phyloP scores from a whole-genome alignment of 2,329 filamentous ascomycete species.

The Phaeosphaeria sp. region DNA sequence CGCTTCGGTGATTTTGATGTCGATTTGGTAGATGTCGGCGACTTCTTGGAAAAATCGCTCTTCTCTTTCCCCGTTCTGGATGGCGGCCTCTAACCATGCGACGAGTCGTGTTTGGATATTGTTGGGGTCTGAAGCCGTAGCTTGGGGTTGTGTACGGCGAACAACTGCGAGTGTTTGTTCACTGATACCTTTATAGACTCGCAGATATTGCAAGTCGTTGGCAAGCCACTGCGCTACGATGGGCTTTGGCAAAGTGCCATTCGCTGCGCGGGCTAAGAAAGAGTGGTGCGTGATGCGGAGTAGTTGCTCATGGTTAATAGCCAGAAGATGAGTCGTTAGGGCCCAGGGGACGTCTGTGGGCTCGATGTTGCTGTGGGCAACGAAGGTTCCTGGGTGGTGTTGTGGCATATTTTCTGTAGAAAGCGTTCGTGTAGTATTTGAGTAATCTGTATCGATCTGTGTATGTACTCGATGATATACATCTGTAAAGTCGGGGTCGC shows the following conservation, averaged over 20 bases:
- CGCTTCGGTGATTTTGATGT: slow-evolving; percentile 20
- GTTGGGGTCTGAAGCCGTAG: slow-evolving; percentile 21
- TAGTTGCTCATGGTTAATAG: slow-evolving; percentile 33
- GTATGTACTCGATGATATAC: slow-evolving; percentile 24
- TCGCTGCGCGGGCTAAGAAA: slow-evolving; percentile 39
- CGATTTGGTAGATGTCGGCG: slow-evolving; percentile 33
- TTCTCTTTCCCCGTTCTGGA: slow-evolving; percentile 43
- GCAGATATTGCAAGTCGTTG: slow-evolving; percentile 43
- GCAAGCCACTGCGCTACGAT: slow-evolving; percentile 43
- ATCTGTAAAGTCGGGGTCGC: slow-evolving; percentile 4
- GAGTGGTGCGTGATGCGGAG: slow-evolving; percentile 37
- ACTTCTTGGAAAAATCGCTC: slow-evolving; percentile 41
- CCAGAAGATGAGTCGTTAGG: slow-evolving; percentile 41
- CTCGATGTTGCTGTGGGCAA: slow-evolving; percentile 21
- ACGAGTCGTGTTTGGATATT: slow-evolving; percentile 31
- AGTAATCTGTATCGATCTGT: slow-evolving; percentile 19
- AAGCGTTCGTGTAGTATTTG: slow-evolving; percentile 18
- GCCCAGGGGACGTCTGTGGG: slow-evolving; percentile 31
- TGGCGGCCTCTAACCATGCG: slow-evolving; percentile 39
- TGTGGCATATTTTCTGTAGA: slow-evolving; percentile 9
- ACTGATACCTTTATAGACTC: slow-evolving; percentile 32
- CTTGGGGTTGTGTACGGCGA: slow-evolving; percentile 11
- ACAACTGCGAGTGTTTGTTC: slow-evolving; percentile 14
- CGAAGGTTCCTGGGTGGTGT: slow-evolving; percentile 28
- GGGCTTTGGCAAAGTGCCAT: slow-evolving; percentile 38